Conservation (phyloP, 1,284 basidiomycete species). For the Boletus sp. region DNA sequence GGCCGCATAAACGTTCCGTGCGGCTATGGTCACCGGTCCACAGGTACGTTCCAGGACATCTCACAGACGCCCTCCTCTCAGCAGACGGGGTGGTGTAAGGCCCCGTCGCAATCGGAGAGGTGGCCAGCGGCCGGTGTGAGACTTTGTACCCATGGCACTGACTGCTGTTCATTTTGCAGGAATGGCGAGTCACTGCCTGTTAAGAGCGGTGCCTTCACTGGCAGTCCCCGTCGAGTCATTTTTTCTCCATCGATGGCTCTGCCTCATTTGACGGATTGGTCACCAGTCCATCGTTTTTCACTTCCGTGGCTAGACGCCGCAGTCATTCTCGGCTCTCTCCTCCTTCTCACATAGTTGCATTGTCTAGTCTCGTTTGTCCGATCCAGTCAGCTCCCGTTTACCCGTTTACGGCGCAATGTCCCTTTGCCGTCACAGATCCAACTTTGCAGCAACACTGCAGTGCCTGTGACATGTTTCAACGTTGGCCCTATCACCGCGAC, state of each 20-base stretch:
- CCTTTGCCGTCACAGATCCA: conserved; percentile 29
- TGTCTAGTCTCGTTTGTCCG: conserved; percentile 24
- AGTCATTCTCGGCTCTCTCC: conserved; percentile 18
- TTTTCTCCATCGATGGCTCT: too few species aligned
- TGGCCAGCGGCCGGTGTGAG: conserved; percentile 12
- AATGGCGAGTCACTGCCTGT: conserved; percentile 21
- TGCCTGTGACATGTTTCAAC: conserved; percentile 37
- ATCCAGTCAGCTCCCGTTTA: conserved; percentile 16
- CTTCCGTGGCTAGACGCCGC: conserved; percentile 25
- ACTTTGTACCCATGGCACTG: conserved; percentile 22
- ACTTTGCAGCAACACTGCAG: conserved; percentile 25
- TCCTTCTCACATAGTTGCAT: conserved; percentile 16
- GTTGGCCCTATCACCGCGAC: conserved; percentile 31
- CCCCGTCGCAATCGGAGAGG: conserved; percentile 19
- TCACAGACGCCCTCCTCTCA: too few species aligned
- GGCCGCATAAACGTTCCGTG: conserved; percentile 7
- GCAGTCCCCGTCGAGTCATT: conserved; percentile 8
- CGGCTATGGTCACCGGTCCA: conserved; percentile 19
- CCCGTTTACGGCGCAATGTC: conserved; percentile 25
- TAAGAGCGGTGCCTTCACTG: conserved; percentile 24
- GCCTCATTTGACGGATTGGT: too few species aligned
- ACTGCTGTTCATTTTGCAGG: conserved; percentile 25
- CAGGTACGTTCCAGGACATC: too few species aligned
- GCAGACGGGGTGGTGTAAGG: too few species aligned
- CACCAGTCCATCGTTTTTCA: too few species aligned